These are phyloP conservation scores for Shiraia bambusicola DNA, from an alignment of 2,329 filamentous ascomycete genomes.

Conservation along the genomic window DNA sequence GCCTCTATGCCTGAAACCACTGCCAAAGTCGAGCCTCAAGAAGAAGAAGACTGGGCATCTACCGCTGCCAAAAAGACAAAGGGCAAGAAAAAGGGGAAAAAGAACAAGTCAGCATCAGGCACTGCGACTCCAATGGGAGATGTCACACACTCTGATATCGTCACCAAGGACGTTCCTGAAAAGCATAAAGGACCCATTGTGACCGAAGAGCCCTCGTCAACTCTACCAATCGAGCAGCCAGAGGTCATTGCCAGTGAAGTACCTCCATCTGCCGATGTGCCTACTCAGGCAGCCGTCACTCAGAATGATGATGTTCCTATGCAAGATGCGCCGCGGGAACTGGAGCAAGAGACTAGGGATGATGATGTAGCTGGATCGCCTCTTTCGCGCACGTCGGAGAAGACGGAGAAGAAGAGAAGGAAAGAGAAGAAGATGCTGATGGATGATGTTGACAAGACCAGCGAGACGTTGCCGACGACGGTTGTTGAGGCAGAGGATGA, in stretches of 20 bases:
- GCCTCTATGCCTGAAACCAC: conserved; percentile 4
- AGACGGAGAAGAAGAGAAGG: conserved; percentile 27
- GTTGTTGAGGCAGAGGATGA: conserved; percentile 2
- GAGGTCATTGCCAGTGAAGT: not conserved
- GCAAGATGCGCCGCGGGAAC: not conserved
- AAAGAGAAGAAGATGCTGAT: conserved; percentile 26
- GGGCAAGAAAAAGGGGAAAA: conserved; percentile 32
- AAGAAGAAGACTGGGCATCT: conserved; percentile 16
- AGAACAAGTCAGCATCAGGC: conserved; percentile 19
- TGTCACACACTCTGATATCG: not conserved
- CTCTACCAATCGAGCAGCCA: not conserved
- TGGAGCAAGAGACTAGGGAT: conserved; percentile 1
- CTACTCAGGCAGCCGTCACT: not conserved
- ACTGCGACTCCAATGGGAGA: conserved; percentile 11
- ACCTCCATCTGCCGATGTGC: not conserved
- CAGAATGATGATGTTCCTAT: not conserved
- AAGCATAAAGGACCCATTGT: not conserved
- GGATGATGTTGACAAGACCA: conserved; percentile 8
- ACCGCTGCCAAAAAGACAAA: conserved; percentile 25
- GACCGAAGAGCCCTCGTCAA: conserved; percentile 3
- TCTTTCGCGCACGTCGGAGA: conserved; percentile 19
- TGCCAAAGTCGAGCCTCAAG: conserved; percentile 9
- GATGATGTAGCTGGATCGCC: conserved; percentile 7
- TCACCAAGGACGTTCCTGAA: conserved; percentile 5
- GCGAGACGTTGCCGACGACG: conserved; percentile 4